A percentile compares a stretch with the other conserved stretches of the same genome.
Conservation (phyloP, 2,329 filamentous ascomycete species). For the Fusarium devonianum region DNA sequence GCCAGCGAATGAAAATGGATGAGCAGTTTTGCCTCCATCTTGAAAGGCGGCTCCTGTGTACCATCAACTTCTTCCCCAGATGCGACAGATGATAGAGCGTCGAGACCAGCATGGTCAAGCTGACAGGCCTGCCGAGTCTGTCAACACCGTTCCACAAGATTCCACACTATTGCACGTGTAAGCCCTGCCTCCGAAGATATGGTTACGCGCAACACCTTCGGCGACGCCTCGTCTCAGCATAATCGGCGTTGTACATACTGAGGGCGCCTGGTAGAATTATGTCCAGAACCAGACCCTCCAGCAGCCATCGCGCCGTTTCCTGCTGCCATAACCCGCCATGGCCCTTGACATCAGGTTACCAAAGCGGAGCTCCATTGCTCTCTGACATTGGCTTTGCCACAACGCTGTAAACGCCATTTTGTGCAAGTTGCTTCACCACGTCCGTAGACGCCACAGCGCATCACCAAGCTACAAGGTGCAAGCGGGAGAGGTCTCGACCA, state of each 20-base stretch:
- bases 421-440: conserved; percentile 10
- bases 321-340: conserved; percentile 5
- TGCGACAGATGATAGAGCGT: conserved; percentile 8
- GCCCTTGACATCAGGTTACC: too few relatives aligned
- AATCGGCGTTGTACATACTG: conserved; percentile 14
- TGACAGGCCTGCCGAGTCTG: conserved; percentile 24
- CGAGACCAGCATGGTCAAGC: conserved; percentile 32
- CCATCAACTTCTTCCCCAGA: conserved; percentile 22
- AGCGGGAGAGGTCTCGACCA: conserved; percentile 10
- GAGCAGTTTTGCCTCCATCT: conserved; percentile 10
- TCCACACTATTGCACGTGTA: not conserved
- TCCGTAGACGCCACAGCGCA: not conserved
- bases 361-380: too few relatives aligned
- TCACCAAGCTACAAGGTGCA: not conserved
- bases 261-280: not conserved
- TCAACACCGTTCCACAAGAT: conserved; percentile 3
- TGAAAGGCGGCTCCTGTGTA: conserved; percentile 15
- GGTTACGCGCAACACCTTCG: not conserved
- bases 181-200: conserved; percentile 1
- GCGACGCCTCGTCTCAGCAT: conserved; percentile 13
- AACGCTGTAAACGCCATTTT: not conserved
- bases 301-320: conserved; percentile 9
- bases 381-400: not conserved
- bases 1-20: conserved; percentile 9
- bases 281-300: not conserved